Percentiles rank a stretch among this genome's conserved stretches.
Evolutionary conservation across 2,329 filamentous ascomycete genomes (phyloP).

Genomic region (Alternaria longipes): DNA sequence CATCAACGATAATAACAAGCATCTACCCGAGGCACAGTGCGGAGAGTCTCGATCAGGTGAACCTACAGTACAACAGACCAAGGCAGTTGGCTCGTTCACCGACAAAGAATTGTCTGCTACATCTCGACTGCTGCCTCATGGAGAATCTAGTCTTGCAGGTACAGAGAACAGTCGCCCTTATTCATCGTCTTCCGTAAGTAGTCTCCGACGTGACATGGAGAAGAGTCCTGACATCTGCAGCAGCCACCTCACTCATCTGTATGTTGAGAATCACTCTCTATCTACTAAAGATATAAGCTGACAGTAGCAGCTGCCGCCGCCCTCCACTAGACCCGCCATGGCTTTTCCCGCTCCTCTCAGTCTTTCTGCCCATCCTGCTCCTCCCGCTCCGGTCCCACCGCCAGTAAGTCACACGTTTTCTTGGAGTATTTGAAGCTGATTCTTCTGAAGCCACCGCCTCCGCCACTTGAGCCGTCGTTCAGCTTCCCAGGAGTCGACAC

Average conservation of each 20-base stretch:
- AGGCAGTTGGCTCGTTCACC: too few relatives aligned
- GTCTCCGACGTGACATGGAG: not conserved
- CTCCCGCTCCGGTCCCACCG: conserved; percentile 21
- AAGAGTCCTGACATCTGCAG: not conserved
- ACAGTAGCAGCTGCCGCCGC: not conserved
- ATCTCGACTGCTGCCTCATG: too few relatives aligned
- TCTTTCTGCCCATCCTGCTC: not conserved
- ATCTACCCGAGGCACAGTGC: too few relatives aligned
- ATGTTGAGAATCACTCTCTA: not conserved
- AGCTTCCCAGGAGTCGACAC: conserved; percentile 17
- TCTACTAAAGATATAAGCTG: not conserved
- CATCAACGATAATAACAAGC: too few relatives aligned
- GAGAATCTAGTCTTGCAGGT: not conserved
- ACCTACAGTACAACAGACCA: too few relatives aligned
- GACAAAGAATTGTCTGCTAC: too few relatives aligned
- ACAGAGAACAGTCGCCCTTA: not conserved
- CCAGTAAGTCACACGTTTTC: not conserved
- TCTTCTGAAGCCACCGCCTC: conserved; percentile 17
- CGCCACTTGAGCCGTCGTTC: conserved; percentile 21
- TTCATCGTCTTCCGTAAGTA: not conserved
- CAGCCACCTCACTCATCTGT: conserved; percentile 1
- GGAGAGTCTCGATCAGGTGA: too few relatives aligned
- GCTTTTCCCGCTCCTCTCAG: not conserved
- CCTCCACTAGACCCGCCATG: not conserved
- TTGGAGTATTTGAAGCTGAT: not conserved